Conservation (phyloP, 1,284 basidiomycete species). For the Rhizoctonia solani region DNA sequence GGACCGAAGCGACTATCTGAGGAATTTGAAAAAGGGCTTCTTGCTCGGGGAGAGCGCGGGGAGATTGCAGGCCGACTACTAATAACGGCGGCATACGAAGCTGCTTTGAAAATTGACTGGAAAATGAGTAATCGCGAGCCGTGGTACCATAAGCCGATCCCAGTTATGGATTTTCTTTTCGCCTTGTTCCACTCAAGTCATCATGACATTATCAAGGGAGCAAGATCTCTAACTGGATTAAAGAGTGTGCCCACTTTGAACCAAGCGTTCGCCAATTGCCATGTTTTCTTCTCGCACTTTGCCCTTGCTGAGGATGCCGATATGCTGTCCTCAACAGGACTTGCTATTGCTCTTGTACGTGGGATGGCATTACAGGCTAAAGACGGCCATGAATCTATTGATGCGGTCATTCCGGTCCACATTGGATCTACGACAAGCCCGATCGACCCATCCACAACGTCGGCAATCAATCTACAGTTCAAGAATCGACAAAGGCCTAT, state of each 20-base stretch:
- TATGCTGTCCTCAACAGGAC: not conserved
- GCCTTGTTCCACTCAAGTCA: not conserved
- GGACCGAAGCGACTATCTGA: not conserved
- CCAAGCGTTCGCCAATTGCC: not conserved
- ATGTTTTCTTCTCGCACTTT: conserved; percentile 6
- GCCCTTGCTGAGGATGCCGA: not conserved
- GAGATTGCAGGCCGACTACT: not conserved
- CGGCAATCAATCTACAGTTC: not conserved
- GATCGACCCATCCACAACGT: not conserved
- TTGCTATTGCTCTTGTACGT: not conserved
- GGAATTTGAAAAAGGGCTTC: not conserved
- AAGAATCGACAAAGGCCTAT: not conserved
- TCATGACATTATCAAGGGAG: not conserved
- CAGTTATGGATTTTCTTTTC: not conserved
- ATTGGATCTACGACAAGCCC: not conserved
- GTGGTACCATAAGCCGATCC: not conserved
- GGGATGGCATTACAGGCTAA: conserved; percentile 1
- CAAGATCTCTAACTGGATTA: not conserved
- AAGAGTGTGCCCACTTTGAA: not conserved
- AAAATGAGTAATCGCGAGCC: not conserved
- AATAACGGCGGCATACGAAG: not conserved
- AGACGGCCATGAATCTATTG: conserved; percentile 6
- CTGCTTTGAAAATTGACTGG: not conserved
- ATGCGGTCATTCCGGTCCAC: conserved; percentile 12
- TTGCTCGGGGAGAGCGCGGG: not conserved